Evolutionary conservation across 257 asterid genomes (phyloP).

Genomic region (Cruciata laevipes): DNA sequence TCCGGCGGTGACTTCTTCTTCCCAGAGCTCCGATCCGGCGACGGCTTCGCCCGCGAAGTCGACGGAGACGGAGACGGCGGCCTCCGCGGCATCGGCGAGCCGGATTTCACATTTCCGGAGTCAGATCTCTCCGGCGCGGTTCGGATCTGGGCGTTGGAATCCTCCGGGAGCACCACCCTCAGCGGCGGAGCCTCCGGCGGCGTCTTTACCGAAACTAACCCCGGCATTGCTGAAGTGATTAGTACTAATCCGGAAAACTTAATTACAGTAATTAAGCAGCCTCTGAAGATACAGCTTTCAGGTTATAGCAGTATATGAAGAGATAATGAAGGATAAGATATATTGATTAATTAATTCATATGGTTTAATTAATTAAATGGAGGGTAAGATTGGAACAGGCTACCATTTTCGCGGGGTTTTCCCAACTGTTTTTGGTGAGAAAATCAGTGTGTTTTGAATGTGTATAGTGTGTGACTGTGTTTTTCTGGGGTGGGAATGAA

Average conservation of each 20-base stretch:
- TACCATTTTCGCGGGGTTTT: slow-evolving; percentile 8
- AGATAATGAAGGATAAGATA: neutral
- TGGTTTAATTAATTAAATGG: slow-evolving; percentile 14
- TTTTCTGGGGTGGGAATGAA: neutral
- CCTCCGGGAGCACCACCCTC: slow-evolving; percentile 53
- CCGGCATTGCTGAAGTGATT: slow-evolving; percentile 55
- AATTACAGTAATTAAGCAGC: slow-evolving; percentile 2
- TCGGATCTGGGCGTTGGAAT: slow-evolving; percentile 49
- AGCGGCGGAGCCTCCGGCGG: slow-evolving; percentile 73
- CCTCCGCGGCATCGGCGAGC: slow-evolving; percentile 67
- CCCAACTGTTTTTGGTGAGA: slow-evolving; percentile 8
- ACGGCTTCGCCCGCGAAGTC: slow-evolving; percentile 82
- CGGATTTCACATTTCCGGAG: slow-evolving; percentile 29
- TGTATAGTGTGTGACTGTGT: neutral
- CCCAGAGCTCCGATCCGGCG: slow-evolving; percentile 80
- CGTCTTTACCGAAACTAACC: slow-evolving; percentile 71
- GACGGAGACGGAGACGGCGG: slow-evolving; percentile 94
- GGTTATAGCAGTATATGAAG: neutral
- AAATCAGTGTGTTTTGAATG: neutral
- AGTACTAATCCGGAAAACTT: neutral
- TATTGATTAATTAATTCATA: neutral
- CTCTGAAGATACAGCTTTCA: neutral
- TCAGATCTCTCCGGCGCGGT: slow-evolving; percentile 59
- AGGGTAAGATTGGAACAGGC: slow-evolving; percentile 7
- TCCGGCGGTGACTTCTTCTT: slow-evolving; percentile 86